phyloP scores from a whole-genome alignment of 495 filamentous ascomycete species.

The Xanthoparmelia taractica region DNA sequence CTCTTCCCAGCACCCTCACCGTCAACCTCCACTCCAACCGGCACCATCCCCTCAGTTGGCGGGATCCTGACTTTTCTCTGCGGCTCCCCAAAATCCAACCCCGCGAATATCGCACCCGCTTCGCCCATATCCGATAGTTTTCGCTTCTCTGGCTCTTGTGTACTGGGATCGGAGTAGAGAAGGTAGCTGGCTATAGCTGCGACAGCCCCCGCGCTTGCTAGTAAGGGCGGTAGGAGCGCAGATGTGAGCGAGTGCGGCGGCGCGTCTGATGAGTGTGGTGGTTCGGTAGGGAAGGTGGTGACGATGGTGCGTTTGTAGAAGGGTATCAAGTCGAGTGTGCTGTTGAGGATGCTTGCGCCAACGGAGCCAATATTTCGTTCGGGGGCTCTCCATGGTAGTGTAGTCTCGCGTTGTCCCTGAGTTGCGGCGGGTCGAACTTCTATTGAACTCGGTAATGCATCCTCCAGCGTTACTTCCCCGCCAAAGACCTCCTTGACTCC shows the following conservation, averaged over 20 bases:
- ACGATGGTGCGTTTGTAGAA: constrained; percentile 1
- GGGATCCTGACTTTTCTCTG: neutral
- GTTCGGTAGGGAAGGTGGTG: neutral
- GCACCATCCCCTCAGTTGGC: neutral
- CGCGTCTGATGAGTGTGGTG: neutral
- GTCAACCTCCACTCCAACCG: constrained; percentile 7
- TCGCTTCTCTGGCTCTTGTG: neutral
- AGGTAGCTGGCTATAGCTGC: constrained; percentile 6
- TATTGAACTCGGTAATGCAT: neutral
- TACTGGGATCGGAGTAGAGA: neutral
- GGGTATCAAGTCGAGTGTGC: neutral
- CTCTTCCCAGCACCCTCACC: neutral
- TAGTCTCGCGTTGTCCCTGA: neutral
- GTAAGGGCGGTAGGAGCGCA: neutral
- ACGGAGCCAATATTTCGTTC: neutral
- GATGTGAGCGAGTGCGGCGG: neutral
- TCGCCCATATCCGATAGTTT: constrained; percentile 23
- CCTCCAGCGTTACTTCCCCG: constrained; percentile 1
- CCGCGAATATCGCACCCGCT: constrained; percentile 23
- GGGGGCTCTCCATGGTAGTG: constrained; percentile 10
- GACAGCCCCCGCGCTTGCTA: neutral
- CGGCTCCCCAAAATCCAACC: constrained; percentile 11
- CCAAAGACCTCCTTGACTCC: constrained; percentile 40
- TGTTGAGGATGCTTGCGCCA: neutral
- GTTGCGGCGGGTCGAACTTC: neutral